Base-by-base conservation (phyloP, 2,329 filamentous ascomycete species). In the Colletotrichum sp. region DNA sequence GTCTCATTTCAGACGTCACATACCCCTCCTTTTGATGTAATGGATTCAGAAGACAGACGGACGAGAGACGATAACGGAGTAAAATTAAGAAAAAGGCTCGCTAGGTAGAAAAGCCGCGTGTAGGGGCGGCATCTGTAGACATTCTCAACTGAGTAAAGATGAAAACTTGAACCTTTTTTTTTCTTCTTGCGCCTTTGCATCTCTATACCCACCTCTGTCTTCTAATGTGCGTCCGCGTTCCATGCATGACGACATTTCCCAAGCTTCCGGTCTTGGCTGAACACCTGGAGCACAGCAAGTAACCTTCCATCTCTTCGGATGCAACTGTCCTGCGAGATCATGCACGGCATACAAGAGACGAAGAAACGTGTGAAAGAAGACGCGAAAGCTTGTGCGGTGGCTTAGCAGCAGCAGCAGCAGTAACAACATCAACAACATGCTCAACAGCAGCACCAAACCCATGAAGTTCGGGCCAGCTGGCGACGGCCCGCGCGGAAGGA, bases 71-170 rank as follows among this genome's bases (percentile, higher is more conserved):
- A 55, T 49, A 49, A 22, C 22, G 44, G 3, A 49, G 44, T 27
- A 59, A 59, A 29, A 59, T 13, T 8, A 27, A 59, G 16, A 39
- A 19, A 32, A 64, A 71, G 30, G 61, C n/a, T 49, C 34, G 34
- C 6, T 34, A n/a, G 22, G 9, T 44, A 29, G n/a, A 59, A 55
- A 67, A 55, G 72, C 29, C 44, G 67, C 67, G n/a, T 67, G 39
- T 65, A 29, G 2, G 27, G 71, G 11, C 65, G 71, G 66, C 67
- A 65, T 70, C 59, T 71, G 67, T 74, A 74, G 59, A 71, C 66
- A 34, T 4, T 59, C 66, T 39, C 16, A 70, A 71, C 44, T 74
- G 32, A 74, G 71, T 34, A 61, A 39, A 57, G 67, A 71, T 67
- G 30, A 22, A 49, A 49, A 64, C 34, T 49, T 59, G 44, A 70